Percentiles rank a stretch among this genome's conserved stretches.
Evolutionary conservation across 2,329 filamentous ascomycete species (phyloP).

Genomic region (Amauroascus niger): DNA sequence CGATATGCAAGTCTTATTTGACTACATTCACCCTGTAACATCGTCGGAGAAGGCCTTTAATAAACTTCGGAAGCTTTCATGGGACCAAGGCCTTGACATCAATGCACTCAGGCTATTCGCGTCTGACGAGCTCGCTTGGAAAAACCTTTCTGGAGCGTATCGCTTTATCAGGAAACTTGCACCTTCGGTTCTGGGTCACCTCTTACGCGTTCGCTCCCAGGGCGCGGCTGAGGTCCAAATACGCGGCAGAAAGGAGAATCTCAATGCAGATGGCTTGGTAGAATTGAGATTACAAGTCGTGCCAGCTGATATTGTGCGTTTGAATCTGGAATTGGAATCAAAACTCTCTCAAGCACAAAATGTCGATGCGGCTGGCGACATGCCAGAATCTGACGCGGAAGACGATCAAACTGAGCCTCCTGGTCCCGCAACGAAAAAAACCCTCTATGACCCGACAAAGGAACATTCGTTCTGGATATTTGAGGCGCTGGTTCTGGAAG

Average conservation of each 20-base stretch:
- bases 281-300: conserved; percentile 72
- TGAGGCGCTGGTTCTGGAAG: conserved; percentile 53
- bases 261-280: conserved; percentile 61
- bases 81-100: conserved; percentile 57
- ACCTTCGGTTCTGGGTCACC: conserved; percentile 61
- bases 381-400: conserved; percentile 25
- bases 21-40: conserved; percentile 80
- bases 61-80: conserved; percentile 48
- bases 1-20: conserved; percentile 64
- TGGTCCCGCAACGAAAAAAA: conserved; percentile 22
- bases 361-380: conserved; percentile 19
- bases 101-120: conserved; percentile 62
- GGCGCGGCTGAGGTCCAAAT: conserved; percentile 44
- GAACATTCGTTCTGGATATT: conserved; percentile 61
- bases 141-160: conserved; percentile 62
- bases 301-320: conserved; percentile 64
- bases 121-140: conserved; percentile 78
- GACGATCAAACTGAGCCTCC: conserved; percentile 16
- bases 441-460: conserved; percentile 52
- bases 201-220: conserved; percentile 36
- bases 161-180: conserved; percentile 77
- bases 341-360: not conserved
- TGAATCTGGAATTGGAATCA: conserved; percentile 61
- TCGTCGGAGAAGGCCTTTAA: conserved; percentile 53
- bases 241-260: conserved; percentile 58